Percentiles rank a stretch among this genome's conserved stretches.
Evolutionary conservation across 2,329 filamentous ascomycete species (phyloP).

Genomic region (Sporothrix euskadiensis): DNA sequence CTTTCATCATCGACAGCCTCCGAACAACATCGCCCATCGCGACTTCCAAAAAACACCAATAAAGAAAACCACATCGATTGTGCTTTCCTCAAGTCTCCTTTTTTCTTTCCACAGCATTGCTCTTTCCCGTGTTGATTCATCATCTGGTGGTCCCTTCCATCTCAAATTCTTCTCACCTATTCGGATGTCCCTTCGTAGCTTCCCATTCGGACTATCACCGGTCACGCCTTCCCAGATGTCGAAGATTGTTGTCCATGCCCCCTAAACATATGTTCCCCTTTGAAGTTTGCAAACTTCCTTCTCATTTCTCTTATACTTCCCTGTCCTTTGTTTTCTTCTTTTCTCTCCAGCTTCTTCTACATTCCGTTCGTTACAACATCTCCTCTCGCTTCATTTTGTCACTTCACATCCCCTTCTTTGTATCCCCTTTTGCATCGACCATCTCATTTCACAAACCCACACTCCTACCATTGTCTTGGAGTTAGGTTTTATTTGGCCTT

Average conservation of each 20-base stretch:
- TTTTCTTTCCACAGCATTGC: neutral
- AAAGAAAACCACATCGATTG: neutral
- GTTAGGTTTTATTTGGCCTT: neutral
- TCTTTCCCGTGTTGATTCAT: neutral
- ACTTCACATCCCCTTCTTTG: constrained; percentile 15
- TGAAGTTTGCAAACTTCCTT: neutral
- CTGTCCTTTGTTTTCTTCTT: neutral
- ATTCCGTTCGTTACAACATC: constrained; percentile 33
- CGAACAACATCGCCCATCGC: neutral
- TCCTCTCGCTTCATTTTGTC: constrained; percentile 20
- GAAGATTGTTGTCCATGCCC: neutral
- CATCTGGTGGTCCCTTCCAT: constrained; percentile 9
- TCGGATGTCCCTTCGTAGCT: neutral
- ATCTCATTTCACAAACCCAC: neutral
- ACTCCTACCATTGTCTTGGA: constrained; percentile 13
- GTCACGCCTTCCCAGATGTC: neutral
- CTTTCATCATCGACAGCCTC: too few species aligned
- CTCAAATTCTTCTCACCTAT: neutral
- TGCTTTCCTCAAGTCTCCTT: constrained; percentile 2
- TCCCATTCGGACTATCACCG: neutral
- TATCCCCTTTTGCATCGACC: constrained; percentile 29
- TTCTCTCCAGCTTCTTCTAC: constrained; percentile 28
- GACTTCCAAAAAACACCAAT: neutral
- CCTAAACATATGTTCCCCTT: neutral
- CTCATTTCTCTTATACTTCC: neutral